Evolutionary conservation across 495 filamentous ascomycete genomes (phyloP), one percentile per base, ranked within the genome.

Genomic region (Evansstolkia leycettana): DNA sequence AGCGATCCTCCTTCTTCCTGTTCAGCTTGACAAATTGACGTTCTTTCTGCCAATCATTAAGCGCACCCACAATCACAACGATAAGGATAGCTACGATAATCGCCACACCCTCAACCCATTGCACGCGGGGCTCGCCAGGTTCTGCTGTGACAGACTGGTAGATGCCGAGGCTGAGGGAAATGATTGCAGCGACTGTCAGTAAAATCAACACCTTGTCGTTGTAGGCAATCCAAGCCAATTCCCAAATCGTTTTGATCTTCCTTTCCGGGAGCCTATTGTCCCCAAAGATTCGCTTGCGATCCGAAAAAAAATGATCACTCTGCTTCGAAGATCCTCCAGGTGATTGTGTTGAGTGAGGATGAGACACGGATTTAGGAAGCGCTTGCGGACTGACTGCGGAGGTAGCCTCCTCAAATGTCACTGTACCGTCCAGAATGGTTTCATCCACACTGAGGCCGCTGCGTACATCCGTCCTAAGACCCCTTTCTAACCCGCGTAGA

Each of bases 161-260:
- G 11, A 82, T 71, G 18, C 87, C 88, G 10, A 94, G 68, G 1
- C 77, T 82, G n/a, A 94, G 65, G 4, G 87, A 92, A 24, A 94
- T 73, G 17, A 76, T 64, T 5, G 86, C 88, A 3, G 87, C 85
- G 30, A 78, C 58, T 1, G 82, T 82, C 36, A 94, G 63, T 5
- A 94, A 57, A 32, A 88, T 80, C 11, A 90, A 56, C 14, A 90
- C 79, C 41, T 86, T 87, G 54, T 92, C 84, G 33, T 85, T 82
- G 45, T 81, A 84, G 2, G 83, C 82, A 47, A 82, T 78, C 82
- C 82, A 90, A 26, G 83, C 79, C 13, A 88, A 58, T 45, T 73
- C 60, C 43, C 78, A 74, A 32, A 90, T 76, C 17, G 67, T 72
- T 46, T 85, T 87, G 7, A 76, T 51, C 48, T 83, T 85, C 41